phyloP scores from a whole-genome alignment of 2,329 filamentous ascomycete species.

The Alternaria longipes region DNA sequence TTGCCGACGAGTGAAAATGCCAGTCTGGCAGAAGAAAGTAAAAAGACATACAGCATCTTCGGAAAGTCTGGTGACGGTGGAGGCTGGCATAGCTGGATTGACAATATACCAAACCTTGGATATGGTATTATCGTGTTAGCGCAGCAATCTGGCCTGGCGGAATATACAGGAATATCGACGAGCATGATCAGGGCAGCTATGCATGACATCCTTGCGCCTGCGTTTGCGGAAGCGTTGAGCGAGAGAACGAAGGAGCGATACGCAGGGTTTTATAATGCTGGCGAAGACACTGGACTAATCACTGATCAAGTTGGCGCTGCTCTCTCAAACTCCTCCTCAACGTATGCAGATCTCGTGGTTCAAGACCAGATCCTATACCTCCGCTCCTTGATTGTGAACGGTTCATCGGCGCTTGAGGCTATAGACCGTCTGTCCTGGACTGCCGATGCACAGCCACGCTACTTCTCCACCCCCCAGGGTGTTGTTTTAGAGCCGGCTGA shows the following conservation, averaged over 20 bases:
- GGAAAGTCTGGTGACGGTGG: constrained; percentile 46
- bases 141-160: constrained; percentile 25
- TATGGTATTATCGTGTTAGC: constrained; percentile 41
- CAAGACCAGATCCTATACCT: constrained; percentile 40
- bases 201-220: constrained; percentile 38
- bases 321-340: constrained; percentile 15
- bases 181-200: constrained; percentile 21
- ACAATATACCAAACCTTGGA: constrained; percentile 41
- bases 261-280: constrained; percentile 33
- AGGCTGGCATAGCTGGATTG: constrained; percentile 45
- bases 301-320: constrained; percentile 23
- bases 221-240: constrained; percentile 35
- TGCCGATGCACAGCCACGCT: constrained; percentile 20
- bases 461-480: constrained; percentile 35
- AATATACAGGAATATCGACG: constrained; percentile 31
- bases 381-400: constrained; percentile 39
- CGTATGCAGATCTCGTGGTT: constrained; percentile 36
- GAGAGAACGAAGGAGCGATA: constrained; percentile 25
- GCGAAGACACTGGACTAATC: constrained; percentile 32
- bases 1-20: constrained; percentile 23
- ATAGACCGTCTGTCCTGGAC: constrained; percentile 41
- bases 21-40: constrained; percentile 1
- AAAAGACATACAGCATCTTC: constrained; percentile 38
- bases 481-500: constrained; percentile 39
- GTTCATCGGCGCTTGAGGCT: constrained; percentile 39